Evolutionary conservation across 2,329 filamentous ascomycete genomes (phyloP).

Genomic region (Chaetomiaceae sp.): DNA sequence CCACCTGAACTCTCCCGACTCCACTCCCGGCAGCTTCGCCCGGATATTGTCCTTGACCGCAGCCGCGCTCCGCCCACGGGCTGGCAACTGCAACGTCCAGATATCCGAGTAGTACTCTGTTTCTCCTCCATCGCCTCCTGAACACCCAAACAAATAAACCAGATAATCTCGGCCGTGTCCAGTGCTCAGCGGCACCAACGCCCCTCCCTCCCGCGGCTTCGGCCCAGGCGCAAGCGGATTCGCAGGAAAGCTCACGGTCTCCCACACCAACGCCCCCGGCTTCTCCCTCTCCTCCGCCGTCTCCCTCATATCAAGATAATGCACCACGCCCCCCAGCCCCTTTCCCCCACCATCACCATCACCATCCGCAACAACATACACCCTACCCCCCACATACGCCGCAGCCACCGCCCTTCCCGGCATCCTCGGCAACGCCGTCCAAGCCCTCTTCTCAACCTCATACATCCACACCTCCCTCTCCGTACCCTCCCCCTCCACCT

Average conservation of each 20-base stretch:
- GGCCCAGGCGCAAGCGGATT: constrained; percentile 39
- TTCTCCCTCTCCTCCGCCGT: constrained; percentile 30
- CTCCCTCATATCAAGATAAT: constrained; percentile 33
- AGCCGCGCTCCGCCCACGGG: constrained; percentile 42
- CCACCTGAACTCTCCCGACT: constrained; percentile 46
- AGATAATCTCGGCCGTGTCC: constrained; percentile 50
- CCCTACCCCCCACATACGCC: constrained; percentile 39
- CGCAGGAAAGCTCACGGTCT: constrained; percentile 33
- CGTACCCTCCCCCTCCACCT: constrained; percentile 24
- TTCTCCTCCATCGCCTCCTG: not conserved
- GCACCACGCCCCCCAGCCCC: constrained; percentile 32
- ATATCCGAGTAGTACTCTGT: constrained; percentile 37
- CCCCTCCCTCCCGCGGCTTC: constrained; percentile 38
- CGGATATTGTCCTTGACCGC: constrained; percentile 47
- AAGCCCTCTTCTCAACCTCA: constrained; percentile 42
- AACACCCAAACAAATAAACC: constrained; percentile 44
- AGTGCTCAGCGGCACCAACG: constrained; percentile 43
- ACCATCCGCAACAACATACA: constrained; percentile 40
- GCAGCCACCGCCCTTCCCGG: constrained; percentile 37
- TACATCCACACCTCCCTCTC: constrained; percentile 46
- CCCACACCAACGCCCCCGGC: constrained; percentile 33
- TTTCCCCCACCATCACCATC: constrained; percentile 20
- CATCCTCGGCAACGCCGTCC: constrained; percentile 45
- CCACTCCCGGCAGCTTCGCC: constrained; percentile 36
- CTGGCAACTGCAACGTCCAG: constrained; percentile 49